These are phyloP conservation scores for Juglanconis sp. DNA, from an alignment of 2,329 filamentous ascomycete species.

Conservation along the genomic window DNA sequence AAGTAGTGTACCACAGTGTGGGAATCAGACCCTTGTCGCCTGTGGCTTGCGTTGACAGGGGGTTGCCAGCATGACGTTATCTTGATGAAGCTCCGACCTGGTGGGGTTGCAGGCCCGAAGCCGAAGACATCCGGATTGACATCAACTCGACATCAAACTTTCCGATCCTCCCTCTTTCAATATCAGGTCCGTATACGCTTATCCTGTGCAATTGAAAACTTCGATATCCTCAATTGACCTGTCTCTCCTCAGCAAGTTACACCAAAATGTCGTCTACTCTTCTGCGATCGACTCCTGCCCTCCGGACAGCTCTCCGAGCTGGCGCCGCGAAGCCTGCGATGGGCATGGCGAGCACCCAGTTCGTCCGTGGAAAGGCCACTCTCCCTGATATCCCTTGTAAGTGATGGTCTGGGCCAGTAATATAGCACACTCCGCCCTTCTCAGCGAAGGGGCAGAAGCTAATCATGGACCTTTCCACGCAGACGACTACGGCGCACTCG, in stretches of 20 bases:
- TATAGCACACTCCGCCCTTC: not conserved
- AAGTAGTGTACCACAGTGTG: not conserved
- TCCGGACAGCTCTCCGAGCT: slow-evolving; percentile 69
- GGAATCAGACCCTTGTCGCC: not conserved
- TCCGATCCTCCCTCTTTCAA: not conserved
- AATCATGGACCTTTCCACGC: not conserved
- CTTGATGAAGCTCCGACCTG: slow-evolving; percentile 4
- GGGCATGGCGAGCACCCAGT: slow-evolving; percentile 69
- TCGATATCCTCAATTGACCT: not conserved
- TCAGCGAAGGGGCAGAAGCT: not conserved
- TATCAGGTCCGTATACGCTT: too few relatives aligned
- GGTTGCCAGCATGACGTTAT: not conserved
- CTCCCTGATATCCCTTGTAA: slow-evolving; percentile 77
- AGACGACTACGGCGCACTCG: slow-evolving; percentile 97
- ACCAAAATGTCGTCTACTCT: slow-evolving; percentile 72
- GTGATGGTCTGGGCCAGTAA: slow-evolving; percentile 18
- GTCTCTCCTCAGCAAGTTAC: slow-evolving; percentile 3
- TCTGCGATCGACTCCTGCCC: slow-evolving; percentile 65
- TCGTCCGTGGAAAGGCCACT: slow-evolving; percentile 83
- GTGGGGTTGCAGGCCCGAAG: slow-evolving; percentile 17
- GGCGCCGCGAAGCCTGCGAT: slow-evolving; percentile 59
- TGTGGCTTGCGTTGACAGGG: not conserved
- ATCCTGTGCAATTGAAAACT: not conserved
- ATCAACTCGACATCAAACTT: slow-evolving; percentile 5
- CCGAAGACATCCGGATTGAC: slow-evolving; percentile 9